These are phyloP conservation scores for Thraustochytrium sp. DNA, from an alignment of 352 stramenopile species.

Conservation along the genomic window DNA sequence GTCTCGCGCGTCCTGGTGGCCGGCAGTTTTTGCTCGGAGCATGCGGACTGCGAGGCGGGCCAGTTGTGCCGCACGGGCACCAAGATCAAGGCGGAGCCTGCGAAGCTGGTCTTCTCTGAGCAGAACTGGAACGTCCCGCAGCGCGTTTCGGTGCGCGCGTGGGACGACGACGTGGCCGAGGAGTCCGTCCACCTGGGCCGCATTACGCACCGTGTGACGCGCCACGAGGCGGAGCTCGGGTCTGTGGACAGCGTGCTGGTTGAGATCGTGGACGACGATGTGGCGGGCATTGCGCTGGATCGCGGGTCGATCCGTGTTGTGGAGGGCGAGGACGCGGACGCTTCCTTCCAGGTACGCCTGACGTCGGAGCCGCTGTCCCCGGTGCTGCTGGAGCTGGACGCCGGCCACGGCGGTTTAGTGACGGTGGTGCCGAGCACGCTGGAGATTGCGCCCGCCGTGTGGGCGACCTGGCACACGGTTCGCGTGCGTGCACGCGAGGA, in stretches of 20 bases:
- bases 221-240: background rate
- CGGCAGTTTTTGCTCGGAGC: slow-evolving; percentile 21
- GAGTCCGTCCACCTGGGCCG: background rate
- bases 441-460: background rate
- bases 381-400: background rate
- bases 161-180: slow-evolving; percentile 19
- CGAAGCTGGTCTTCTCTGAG: background rate
- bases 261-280: slow-evolving; percentile 29
- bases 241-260: background rate
- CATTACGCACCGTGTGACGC: background rate
- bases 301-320: background rate
- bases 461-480: background rate
- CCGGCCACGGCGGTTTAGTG: background rate
- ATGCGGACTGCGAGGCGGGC: background rate
- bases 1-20: background rate
- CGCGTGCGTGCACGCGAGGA: background rate
- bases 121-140: background rate
- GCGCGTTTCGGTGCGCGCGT: background rate
- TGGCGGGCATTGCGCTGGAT: slow-evolving; percentile 12
- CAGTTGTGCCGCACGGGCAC: slow-evolving; percentile 11
- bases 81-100: background rate
- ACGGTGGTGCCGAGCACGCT: background rate
- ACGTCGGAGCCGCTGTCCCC: slow-evolving; percentile 27
- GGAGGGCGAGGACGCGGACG: background rate
- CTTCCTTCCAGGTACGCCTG: background rate